Evolutionary conservation across 2,329 filamentous ascomycete species (phyloP), one percentile per base, ranked within the genome.

Genomic region (Diaporthe citrichinensis): DNA sequence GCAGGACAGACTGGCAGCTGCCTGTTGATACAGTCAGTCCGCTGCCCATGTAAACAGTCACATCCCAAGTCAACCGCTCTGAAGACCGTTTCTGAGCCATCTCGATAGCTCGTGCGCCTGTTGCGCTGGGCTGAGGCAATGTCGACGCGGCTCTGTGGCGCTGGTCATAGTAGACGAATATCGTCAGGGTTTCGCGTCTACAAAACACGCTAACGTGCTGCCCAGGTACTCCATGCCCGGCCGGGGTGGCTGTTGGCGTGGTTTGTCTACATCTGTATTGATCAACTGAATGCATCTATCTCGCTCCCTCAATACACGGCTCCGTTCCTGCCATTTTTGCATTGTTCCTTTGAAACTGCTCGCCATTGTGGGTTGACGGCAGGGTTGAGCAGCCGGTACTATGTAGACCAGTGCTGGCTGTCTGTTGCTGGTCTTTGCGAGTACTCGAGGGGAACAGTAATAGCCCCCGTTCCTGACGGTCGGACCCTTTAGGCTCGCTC

Each of bases 341-440:
- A 34, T 44, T 73, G 46, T 73, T 28, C n/a, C 58, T 55, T 62
- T 73, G 58, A 73, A 34, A 6, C 44, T 44, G 31, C 58, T 44
- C 55, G 46, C 46, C 5, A 73, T 73, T 73, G 58, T 73, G 46
- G 23, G 34, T 23, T n/a, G 23, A 41, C 25, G 34, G 44, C 4
- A 15, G 10, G 49, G 31, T 20, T 20, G 23, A 14, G 12, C 51
- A 55, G 25, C 51, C 14, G 15, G 25, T 36, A 58, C 31, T 36
- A 5, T 1, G 3, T 44, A 9, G 6, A 4, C 39, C n/a, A 44
- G 39, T 46, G 36, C 12, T 62, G 46, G 23, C 20, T 39, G 65
- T 41, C 41, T 65, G 25, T 36, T 39, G n/a, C n/a, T 14, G 3
- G 53, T 34, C 31, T 58, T 34, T 36, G 51, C 31, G 25, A 28